Conservation (phyloP, 2,329 filamentous ascomycete genomes). For the Diplocarpon rosae region DNA sequence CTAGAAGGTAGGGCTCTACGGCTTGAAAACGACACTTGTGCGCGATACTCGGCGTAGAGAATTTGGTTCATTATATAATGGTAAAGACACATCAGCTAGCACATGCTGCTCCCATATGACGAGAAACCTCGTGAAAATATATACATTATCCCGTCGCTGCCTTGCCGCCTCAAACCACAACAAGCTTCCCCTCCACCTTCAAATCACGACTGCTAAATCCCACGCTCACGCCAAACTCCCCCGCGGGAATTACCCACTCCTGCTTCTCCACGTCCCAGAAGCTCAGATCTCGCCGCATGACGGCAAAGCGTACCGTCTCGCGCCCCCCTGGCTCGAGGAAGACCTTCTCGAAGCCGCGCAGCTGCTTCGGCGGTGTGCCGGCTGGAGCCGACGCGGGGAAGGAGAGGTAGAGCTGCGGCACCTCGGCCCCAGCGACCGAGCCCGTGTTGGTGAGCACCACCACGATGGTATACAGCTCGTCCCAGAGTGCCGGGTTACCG, state of each 20-base stretch:
- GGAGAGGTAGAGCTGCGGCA: constrained; percentile 47
- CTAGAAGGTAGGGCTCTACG: too few relatives aligned
- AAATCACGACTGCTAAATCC: constrained; percentile 24
- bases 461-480: constrained; percentile 37
- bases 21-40: too few relatives aligned
- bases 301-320: constrained; percentile 36
- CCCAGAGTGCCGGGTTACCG: constrained; percentile 15
- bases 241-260: constrained; percentile 45
- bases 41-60: too few relatives aligned
- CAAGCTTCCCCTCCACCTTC: constrained; percentile 1
- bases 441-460: constrained; percentile 55
- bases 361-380: constrained; percentile 36
- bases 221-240: constrained; percentile 29
- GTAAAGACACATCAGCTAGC: too few relatives aligned
- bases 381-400: constrained; percentile 23
- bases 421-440: constrained; percentile 46
- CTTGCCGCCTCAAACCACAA: too few relatives aligned
- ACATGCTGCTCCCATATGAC: too few relatives aligned
- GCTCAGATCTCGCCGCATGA: constrained; percentile 50
- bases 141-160: too few relatives aligned
- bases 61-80: too few relatives aligned
- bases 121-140: too few relatives aligned
- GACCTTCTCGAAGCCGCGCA: constrained; percentile 53
- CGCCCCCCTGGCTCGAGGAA: constrained; percentile 38
- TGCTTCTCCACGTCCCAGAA: constrained; percentile 49